phyloP scores from a whole-genome alignment of 345 rosid species.

The Triadica sebifera region DNA sequence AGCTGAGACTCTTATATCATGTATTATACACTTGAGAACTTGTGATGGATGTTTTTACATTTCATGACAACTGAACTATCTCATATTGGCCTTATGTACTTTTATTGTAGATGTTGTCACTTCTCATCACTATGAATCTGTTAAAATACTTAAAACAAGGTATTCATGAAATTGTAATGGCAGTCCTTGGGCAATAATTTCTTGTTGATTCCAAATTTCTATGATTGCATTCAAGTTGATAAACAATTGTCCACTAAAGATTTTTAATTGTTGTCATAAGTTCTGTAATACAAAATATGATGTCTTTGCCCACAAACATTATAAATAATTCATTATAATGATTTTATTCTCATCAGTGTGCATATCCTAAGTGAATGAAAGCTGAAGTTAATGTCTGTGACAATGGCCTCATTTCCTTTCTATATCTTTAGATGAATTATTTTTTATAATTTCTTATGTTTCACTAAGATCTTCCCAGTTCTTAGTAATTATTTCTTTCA shows the following conservation, averaged over 20 bases:
- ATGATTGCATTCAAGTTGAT: background rate
- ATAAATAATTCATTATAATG: background rate
- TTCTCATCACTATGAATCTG: background rate
- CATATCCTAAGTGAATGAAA: background rate
- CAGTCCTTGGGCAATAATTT: background rate
- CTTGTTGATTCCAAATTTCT: background rate
- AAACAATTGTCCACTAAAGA: too few species aligned
- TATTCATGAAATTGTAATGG: background rate
- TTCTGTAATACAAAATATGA: background rate
- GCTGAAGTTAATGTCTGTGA: background rate
- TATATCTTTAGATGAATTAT: background rate
- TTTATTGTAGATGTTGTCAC: background rate
- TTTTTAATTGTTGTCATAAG: background rate
- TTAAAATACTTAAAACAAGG: background rate
- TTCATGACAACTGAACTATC: background rate
- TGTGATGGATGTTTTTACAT: conserved; percentile 4
- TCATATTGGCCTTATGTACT: background rate
- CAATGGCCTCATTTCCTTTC: background rate
- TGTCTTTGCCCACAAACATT: background rate
- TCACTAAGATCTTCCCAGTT: background rate
- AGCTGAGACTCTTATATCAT: background rate
- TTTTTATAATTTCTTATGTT: background rate
- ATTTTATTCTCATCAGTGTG: background rate
- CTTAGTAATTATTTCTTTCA: background rate
- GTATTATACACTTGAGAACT: background rate